Base-by-base conservation (phyloP, 441 rosid genomes). In the Theobroma grandiflorum region DNA sequence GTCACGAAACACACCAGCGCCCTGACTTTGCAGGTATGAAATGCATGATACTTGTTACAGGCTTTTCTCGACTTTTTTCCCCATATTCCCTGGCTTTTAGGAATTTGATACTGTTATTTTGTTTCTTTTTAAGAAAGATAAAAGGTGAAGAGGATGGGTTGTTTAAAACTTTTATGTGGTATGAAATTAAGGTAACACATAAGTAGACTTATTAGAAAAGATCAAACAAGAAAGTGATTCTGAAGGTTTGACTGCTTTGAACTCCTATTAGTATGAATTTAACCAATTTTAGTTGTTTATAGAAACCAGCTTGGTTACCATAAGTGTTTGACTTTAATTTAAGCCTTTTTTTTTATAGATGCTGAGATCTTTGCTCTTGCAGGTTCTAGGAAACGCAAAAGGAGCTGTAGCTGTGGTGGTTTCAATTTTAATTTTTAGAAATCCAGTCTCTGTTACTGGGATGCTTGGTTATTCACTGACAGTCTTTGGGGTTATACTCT, bases 1-100 rank as follows among this genome's bases (percentile, higher is more conserved):
- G 94, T 91, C 87, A 91, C 94, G 2, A 91, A 91, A 84, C 94
- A 91, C 86, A 91, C 93, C 67, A 91, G 94, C 61, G 91, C 94
- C 75, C 73, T 91, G 72, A 91, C 94, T 57, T 86, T 91, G 18
- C 94, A 91, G 94, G 94, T 91, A 83, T 64, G 64, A 9, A 20
- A 22, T 26, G 4, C 1, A 9, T 53, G 63, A 52, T 72, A 10
- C 63, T 72, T 53, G 8, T 57, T 20, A 1, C 6, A 35, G 6
- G 49, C 65, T 38, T 20, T n/a, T 55, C 64, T 72, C 63, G n/a
- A 55, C 50, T 8, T 35, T 72, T 53, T 10, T 15, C n/a, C 15
- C 6, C 6, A 0, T 20, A 1, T 16, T 75, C 64, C 64, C 47
- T 4, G 31, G 57, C 57, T 61, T 75, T 62, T 4, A 31, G 59